Evolutionary conservation across 176 grass and related monocot genomes (phyloP), one percentile per base, ranked within the genome.

Genomic region (Melocanna baccifera): DNA sequence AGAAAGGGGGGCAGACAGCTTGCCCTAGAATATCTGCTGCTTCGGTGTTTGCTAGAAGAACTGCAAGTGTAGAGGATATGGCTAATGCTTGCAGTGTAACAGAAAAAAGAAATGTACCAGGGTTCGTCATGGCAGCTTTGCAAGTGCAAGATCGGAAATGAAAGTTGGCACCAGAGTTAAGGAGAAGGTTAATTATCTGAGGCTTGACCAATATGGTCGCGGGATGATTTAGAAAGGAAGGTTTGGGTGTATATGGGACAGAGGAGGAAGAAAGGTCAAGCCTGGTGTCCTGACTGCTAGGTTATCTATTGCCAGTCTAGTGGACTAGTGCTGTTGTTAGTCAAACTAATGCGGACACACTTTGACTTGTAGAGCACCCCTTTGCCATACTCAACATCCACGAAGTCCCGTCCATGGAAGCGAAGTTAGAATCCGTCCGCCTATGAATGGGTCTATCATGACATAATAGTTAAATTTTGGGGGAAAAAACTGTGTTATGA

Each of bases 1-100:
- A 90, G 65, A 86, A 93, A 58, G 65, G 8, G 48, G 56, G 63
- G 9, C 85, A 69, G 15, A 36, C 61, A 23, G 57, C 12, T 53
- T 69, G 71, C 9, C 20, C 51, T 2, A 4, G 19, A 6, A 48
- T 57, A 51, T 30, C 30, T 71, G 12, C 22, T 5, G 51, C 37
- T 80, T 9, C 63, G 25, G 30, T 80, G 45, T 18, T 80, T 0
- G 29, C 1, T 40, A 67, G 12, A 82, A 61, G 26, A 82, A 82
- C 4, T n/a, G 62, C 8, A 78, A 52, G 3, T 19, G 26, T 19
- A 19, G 32, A 83, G 11, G 10, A 42, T 41, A 76, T n/a, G 12
- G 9, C 15, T 16, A 76, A 59, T 46, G 47, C 9, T 40, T 62
- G 42, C 6, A 42, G 12, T 15, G 10, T 25, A 20, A 53, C 0